Evolutionary conservation across 768 basidiomycete species (phyloP).

Genomic region (Epithele typhae): DNA sequence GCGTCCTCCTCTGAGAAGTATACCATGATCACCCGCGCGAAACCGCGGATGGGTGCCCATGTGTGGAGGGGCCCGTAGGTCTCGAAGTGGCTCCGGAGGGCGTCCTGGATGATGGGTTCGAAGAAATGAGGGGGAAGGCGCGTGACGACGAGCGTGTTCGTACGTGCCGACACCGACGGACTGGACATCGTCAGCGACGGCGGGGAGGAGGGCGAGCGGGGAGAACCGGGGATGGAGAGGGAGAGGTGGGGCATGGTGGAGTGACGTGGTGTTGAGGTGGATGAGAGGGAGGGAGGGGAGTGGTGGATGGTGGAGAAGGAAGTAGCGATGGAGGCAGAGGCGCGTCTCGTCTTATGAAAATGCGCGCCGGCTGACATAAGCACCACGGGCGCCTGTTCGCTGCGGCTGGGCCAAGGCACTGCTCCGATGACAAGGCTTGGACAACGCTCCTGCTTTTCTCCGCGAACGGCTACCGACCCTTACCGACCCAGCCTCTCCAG

Average conservation of each 20-base stretch:
- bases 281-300: neutral
- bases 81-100: constrained; percentile 69
- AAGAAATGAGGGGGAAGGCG: constrained; percentile 77
- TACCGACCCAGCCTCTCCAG: too few species aligned
- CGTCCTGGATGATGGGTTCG: constrained; percentile 58
- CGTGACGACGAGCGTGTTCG: constrained; percentile 85
- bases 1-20: constrained; percentile 62
- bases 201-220: constrained; percentile 10
- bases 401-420: too few species aligned
- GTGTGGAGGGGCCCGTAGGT: constrained; percentile 78
- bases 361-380: constrained; percentile 4
- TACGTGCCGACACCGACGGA: constrained; percentile 30
- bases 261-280: neutral
- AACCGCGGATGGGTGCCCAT: constrained; percentile 85
- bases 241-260: constrained; percentile 11
- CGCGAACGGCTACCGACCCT: too few species aligned
- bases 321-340: constrained; percentile 3
- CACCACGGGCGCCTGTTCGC: neutral
- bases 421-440: neutral
- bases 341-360: constrained; percentile 9
- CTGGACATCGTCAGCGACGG: constrained; percentile 17
- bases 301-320: constrained; percentile 5
- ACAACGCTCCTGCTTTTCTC: too few species aligned
- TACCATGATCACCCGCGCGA: constrained; percentile 80
- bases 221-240: constrained; percentile 10